A percentile compares a stretch with the other conserved stretches of the same genome.
These are phyloP conservation scores for Phytophthora foliorum DNA, from an alignment of 352 stramenopile species.

Conservation along the genomic window DNA sequence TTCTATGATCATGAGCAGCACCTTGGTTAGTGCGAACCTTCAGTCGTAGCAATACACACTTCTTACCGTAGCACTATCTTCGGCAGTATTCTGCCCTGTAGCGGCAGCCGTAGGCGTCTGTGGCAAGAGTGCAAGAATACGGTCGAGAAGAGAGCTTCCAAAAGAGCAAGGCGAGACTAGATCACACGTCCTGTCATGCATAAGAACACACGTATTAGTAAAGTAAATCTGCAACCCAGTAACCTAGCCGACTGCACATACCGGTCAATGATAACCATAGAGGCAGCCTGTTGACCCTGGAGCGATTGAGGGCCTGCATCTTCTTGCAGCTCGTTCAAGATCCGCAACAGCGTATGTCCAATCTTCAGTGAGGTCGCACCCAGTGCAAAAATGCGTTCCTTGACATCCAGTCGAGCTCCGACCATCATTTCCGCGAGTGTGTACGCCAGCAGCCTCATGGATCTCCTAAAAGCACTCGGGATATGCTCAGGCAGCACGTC, in stretches of 20 bases:
- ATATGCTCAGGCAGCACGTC: conserved; percentile 79
- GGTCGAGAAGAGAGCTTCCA: conserved; percentile 73
- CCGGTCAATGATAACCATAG: conserved; percentile 77
- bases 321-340: conserved; percentile 68
- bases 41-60: not conserved
- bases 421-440: conserved; percentile 67
- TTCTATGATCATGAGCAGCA: conserved; percentile 35
- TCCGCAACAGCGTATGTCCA: conserved; percentile 75
- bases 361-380: conserved; percentile 83
- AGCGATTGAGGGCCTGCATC: conserved; percentile 46
- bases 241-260: conserved; percentile 25
- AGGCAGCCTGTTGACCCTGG: conserved; percentile 56
- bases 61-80: conserved; percentile 22
- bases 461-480: conserved; percentile 61
- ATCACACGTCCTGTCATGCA: conserved; percentile 60
- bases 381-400: conserved; percentile 77
- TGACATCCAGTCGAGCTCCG: conserved; percentile 61
- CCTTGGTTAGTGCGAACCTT: not conserved
- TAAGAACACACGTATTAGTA: conserved; percentile 1
- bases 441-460: conserved; percentile 75
- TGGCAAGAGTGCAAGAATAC: conserved; percentile 69
- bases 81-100: conserved; percentile 22
- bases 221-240: not conserved
- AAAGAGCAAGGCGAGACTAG: conserved; percentile 73
- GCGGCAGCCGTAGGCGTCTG: conserved; percentile 45